Evolutionary conservation across 805 yeast species (phyloP).

Genomic region (Candida berthetii): DNA sequence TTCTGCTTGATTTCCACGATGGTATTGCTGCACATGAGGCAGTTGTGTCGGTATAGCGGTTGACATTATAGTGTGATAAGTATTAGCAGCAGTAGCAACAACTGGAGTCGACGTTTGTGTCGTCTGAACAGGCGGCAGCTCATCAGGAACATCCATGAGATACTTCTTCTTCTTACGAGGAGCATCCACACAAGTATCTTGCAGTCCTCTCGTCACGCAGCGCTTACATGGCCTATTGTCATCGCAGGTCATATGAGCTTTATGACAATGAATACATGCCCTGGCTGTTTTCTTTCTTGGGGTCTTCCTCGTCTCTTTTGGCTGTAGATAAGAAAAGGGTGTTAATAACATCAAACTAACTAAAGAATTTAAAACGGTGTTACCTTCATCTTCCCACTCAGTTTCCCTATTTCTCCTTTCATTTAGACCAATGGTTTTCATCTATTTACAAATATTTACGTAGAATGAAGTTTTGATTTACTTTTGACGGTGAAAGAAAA

Average conservation of each 20-base stretch:
- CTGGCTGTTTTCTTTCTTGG: constrained; percentile 64
- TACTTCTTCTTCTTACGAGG: constrained; percentile 85
- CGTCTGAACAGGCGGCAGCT: neutral
- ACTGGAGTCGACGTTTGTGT: neutral
- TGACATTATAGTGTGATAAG: neutral
- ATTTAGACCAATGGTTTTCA: too few species aligned
- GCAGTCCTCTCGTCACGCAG: constrained; percentile 66
- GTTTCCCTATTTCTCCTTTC: too few species aligned
- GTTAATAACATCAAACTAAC: neutral
- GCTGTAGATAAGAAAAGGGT: neutral
- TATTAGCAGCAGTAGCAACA: neutral
- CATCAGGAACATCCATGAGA: constrained; percentile 51
- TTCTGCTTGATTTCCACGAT: constrained; percentile 5
- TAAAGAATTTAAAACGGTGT: too few species aligned
- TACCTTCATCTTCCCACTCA: neutral
- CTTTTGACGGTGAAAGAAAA: too few species aligned
- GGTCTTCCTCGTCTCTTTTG: constrained; percentile 16
- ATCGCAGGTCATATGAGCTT: constrained; percentile 91
- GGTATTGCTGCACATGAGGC: constrained; percentile 9
- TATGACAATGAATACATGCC: constrained; percentile 89
- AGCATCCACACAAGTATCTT: constrained; percentile 76
- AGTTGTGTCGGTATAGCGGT: neutral
- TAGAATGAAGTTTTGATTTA: too few species aligned
- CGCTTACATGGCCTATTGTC: constrained; percentile 74
- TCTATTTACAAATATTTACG: too few species aligned